Conservation (phyloP, 2,329 filamentous ascomycete genomes). For the Stagonosporopsis vannaccii region DNA sequence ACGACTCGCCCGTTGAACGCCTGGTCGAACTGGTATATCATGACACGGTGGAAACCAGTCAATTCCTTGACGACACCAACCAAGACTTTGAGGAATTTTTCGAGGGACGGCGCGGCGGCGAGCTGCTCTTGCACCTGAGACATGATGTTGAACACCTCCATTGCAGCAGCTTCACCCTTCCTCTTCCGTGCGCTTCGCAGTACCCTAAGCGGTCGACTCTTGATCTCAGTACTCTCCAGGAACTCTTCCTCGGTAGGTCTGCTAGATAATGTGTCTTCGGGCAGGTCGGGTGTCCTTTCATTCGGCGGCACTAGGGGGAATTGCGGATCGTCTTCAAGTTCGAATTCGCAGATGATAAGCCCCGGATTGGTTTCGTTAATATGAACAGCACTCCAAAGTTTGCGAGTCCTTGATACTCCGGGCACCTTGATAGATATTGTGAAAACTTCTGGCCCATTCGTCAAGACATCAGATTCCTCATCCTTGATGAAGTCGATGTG, state of each 20-base stretch:
- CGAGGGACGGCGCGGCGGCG: conserved; percentile 72
- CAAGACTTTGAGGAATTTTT: conserved; percentile 78
- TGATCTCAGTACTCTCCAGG: conserved; percentile 75
- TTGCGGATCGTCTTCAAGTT: conserved; percentile 77
- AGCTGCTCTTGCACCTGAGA: conserved; percentile 91
- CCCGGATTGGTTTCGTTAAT: conserved; percentile 69
- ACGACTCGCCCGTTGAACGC: conserved; percentile 86
- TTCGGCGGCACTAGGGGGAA: conserved; percentile 70
- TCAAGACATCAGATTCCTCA: conserved; percentile 75
- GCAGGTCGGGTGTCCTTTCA: conserved; percentile 66
- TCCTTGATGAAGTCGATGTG: conserved; percentile 89
- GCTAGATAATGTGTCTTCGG: conserved; percentile 76
- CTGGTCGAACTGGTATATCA: conserved; percentile 91
- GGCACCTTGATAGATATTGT: conserved; percentile 74
- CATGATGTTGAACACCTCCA: conserved; percentile 92
- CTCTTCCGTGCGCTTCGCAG: conserved; percentile 77
- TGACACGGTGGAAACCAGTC: conserved; percentile 89
- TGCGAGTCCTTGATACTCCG: conserved; percentile 61
- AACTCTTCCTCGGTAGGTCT: conserved; percentile 78
- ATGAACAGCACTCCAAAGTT: conserved; percentile 89
- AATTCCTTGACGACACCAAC: conserved; percentile 88
- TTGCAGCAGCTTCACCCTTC: conserved; percentile 79
- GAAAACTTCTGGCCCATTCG: conserved; percentile 86
- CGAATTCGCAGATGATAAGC: conserved; percentile 85
- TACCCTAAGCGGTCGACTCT: conserved; percentile 79